phyloP scores from a whole-genome alignment of 73 alveolate genomes.

The Symbiodinium natans region DNA sequence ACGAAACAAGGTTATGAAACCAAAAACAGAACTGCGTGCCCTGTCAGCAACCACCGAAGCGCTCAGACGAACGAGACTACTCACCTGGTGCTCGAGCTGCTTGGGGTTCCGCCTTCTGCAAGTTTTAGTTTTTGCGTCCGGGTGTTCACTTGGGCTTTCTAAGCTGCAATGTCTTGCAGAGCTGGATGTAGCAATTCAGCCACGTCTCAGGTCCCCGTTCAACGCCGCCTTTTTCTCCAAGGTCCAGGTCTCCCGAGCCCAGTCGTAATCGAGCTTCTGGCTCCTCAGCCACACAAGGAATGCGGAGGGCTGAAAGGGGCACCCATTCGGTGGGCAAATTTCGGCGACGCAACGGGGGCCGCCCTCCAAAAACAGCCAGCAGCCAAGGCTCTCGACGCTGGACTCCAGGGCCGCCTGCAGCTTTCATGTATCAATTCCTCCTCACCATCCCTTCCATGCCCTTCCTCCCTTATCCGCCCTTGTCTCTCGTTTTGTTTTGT shows the following conservation, averaged over 20 bases:
- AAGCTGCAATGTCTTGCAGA: no score
- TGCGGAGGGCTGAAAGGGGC: not conserved
- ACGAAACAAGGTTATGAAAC: no score
- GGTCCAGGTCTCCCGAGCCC: conserved; percentile 66
- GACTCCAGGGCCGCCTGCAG: no score
- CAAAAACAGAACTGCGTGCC: no score
- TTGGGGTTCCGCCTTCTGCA: no score
- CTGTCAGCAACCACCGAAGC: no score
- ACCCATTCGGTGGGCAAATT: not conserved
- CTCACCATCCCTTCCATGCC: not conserved
- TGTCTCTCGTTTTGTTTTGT: not conserved
- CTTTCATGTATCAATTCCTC: not conserved
- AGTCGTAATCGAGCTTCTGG: conserved; percentile 36
- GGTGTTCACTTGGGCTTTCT: no score
- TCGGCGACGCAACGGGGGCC: not conserved
- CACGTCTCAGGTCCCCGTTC: conserved; percentile 40
- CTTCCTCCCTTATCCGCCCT: not conserved
- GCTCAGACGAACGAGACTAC: no score
- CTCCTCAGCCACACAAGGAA: no score
- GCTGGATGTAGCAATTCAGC: no score
- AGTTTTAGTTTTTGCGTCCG: no score
- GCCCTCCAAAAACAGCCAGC: not conserved
- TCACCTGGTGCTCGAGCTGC: no score
- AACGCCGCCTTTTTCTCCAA: conserved; percentile 49
- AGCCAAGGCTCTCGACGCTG: not conserved